Base-by-base conservation (phyloP, 176 grass and related monocot genomes). In the Panicum miliaceum region DNA sequence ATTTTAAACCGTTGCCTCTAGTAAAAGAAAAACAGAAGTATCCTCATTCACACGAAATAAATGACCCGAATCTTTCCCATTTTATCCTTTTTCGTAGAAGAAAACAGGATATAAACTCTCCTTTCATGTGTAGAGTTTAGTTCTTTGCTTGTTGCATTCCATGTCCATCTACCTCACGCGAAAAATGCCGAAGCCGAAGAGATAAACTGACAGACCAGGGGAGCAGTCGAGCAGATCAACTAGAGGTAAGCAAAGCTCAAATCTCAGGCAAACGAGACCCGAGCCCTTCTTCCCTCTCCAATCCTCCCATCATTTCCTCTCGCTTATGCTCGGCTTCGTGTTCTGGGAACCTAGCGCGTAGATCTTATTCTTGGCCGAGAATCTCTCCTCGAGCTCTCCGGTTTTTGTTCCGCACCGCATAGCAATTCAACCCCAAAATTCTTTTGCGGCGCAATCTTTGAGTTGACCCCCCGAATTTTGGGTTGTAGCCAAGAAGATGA, bases 401-500 rank as follows among this genome's bases (percentile, higher is more conserved):
- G 25, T 26, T 82, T 22, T 45, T 63, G 1, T 86, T 78, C 63
- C 67, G 66, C 78, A 27, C 64, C 53, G 40, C 92, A 75, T 58
- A 77, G 40, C 69, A 42, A 38, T 76, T 68, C 35, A 29, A n/a
- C 77, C 77, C 62, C 18, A 5, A n/a, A 68, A 80, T 84, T 84
- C 25, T 67, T 51, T 74, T 27, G 47, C 79, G 64, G 63, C 34
- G 12, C n/a, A 82, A 47, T 66, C 60, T 40, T 40, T 45, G n/a
- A n/a, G n/a, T n/a, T n/a, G 80, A 71, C 14, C 5, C 14, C 5
- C 82, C 12, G 29, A 85, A 73, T 84, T 72, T 64, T 50, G 40
- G 80, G 66, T 35, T 78, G 67, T 75, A 64, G 42, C 50, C 59
- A 29, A 59, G 59, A 51, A 75, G 71, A 96, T 97, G 94, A 88